Evolutionary conservation across 441 rosid species (phyloP).

Genomic region (Pelargonium myrrhifolium): DNA sequence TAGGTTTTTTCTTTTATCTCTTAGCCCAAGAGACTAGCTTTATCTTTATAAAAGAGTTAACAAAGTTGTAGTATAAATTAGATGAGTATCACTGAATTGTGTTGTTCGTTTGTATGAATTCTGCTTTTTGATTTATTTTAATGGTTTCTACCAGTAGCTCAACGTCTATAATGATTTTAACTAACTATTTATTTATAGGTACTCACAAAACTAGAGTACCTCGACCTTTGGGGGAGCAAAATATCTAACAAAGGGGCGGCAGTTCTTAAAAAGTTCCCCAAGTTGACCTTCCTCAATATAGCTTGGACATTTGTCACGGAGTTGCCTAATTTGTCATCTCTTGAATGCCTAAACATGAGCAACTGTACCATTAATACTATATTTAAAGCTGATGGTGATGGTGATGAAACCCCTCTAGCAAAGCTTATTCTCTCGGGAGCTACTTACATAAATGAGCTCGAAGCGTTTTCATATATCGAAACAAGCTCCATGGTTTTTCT

Average conservation of each 20-base stretch:
- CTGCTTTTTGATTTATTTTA: background rate
- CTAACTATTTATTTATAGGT: constrained; percentile 35
- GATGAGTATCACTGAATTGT: background rate
- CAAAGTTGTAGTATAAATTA: background rate
- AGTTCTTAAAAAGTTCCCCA: constrained; percentile 44
- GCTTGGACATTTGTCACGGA: constrained; percentile 70
- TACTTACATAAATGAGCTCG: constrained; percentile 49
- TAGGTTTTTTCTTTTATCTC: background rate
- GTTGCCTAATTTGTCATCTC: constrained; percentile 52
- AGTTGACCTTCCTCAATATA: constrained; percentile 64
- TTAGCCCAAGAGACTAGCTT: no score
- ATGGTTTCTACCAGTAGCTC: background rate
- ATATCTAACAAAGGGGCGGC: constrained; percentile 54
- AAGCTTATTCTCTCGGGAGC: constrained; percentile 62
- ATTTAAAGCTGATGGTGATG: constrained; percentile 29
- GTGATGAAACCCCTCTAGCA: constrained; percentile 40
- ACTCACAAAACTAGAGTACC: constrained; percentile 60
- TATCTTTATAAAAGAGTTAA: background rate
- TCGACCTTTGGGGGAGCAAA: constrained; percentile 89
- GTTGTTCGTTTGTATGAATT: background rate
- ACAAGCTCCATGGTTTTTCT: constrained; percentile 43
- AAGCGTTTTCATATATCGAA: constrained; percentile 39
- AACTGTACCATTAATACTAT: constrained; percentile 54
- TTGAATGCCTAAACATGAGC: constrained; percentile 75
- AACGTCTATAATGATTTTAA: background rate